A percentile compares a stretch with the other conserved stretches of the same genome.
phyloP scores from a whole-genome alignment of 441 rosid species.

The Cnidoscolus chayamansa region DNA sequence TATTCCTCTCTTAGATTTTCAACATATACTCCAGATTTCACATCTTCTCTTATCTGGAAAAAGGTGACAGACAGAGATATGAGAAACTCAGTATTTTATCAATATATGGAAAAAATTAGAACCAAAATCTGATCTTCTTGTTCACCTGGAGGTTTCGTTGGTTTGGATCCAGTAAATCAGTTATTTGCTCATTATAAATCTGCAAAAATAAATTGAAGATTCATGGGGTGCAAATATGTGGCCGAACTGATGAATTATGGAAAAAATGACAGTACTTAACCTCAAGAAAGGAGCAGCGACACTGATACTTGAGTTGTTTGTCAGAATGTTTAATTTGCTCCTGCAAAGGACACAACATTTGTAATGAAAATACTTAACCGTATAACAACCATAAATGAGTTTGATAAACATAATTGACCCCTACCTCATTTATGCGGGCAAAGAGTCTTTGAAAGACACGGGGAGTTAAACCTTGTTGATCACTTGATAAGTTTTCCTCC shows the following conservation, averaged over 20 bases:
- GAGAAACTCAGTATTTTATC: slow-evolving; percentile 8
- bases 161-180: slow-evolving; percentile 90
- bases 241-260: neutral
- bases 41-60: slow-evolving; percentile 92
- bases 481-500: slow-evolving; percentile 63
- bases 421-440: slow-evolving; percentile 82
- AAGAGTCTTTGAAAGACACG: slow-evolving; percentile 85
- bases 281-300: slow-evolving; percentile 99
- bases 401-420: slow-evolving; percentile 17
- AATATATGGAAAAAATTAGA: slow-evolving; percentile 3
- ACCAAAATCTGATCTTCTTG: slow-evolving; percentile 11
- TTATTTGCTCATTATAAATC: slow-evolving; percentile 99
- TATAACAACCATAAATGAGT: neutral
- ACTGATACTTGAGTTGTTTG: slow-evolving; percentile 86
- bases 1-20: slow-evolving; percentile 82
- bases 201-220: slow-evolving; percentile 36
- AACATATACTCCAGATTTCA: slow-evolving; percentile 88
- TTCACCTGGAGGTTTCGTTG: slow-evolving; percentile 85
- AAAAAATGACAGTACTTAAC: slow-evolving; percentile 33
- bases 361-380: neutral
- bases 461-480: slow-evolving; percentile 91
- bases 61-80: slow-evolving; percentile 6
- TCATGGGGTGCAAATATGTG: slow-evolving; percentile 7
- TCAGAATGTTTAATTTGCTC: slow-evolving; percentile 84
- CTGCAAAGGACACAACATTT: slow-evolving; percentile 38